Conservation (phyloP, 495 filamentous ascomycete species). For the Hypomontagnella submonticulosa region DNA sequence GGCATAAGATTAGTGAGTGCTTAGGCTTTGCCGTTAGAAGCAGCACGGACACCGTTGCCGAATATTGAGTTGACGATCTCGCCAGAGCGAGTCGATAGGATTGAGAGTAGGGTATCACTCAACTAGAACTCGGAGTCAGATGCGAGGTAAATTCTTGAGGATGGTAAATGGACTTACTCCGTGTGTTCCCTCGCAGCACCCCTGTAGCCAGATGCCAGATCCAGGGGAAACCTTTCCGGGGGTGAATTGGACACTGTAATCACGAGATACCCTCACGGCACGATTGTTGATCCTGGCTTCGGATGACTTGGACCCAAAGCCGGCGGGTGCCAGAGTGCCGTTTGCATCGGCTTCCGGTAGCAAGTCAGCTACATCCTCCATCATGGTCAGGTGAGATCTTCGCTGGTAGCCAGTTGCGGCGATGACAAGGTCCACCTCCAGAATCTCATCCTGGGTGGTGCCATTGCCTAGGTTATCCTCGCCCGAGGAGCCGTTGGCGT, state of each 20-base stretch:
- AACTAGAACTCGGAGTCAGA: slow-evolving; percentile 54
- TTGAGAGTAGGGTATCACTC: slow-evolving; percentile 82
- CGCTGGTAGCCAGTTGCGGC: slow-evolving; percentile 89
- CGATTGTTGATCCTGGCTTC: slow-evolving; percentile 39
- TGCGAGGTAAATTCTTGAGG: neutral
- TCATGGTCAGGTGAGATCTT: slow-evolving; percentile 80
- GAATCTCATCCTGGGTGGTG: slow-evolving; percentile 57
- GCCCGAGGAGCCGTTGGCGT: slow-evolving; percentile 6
- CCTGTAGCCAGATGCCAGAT: slow-evolving; percentile 91
- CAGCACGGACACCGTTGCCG: slow-evolving; percentile 43
- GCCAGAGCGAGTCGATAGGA: slow-evolving; percentile 77
- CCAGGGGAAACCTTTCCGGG: slow-evolving; percentile 70
- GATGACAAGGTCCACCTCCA: slow-evolving; percentile 84
- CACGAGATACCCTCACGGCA: slow-evolving; percentile 58
- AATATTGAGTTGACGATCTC: slow-evolving; percentile 84
- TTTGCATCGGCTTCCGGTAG: slow-evolving; percentile 59
- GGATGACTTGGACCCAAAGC: slow-evolving; percentile 46
- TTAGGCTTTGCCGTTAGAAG: neutral
- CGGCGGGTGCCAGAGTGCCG: slow-evolving; percentile 33
- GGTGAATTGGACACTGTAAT: slow-evolving; percentile 80
- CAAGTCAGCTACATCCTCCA: slow-evolving; percentile 70
- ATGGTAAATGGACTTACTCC: slow-evolving; percentile 68
- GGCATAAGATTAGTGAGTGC: neutral
- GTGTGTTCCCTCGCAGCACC: slow-evolving; percentile 92
- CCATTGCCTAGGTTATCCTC: slow-evolving; percentile 38